Base-by-base conservation (phyloP, 2,329 filamentous ascomycete species). In the Cercospora zeina region DNA sequence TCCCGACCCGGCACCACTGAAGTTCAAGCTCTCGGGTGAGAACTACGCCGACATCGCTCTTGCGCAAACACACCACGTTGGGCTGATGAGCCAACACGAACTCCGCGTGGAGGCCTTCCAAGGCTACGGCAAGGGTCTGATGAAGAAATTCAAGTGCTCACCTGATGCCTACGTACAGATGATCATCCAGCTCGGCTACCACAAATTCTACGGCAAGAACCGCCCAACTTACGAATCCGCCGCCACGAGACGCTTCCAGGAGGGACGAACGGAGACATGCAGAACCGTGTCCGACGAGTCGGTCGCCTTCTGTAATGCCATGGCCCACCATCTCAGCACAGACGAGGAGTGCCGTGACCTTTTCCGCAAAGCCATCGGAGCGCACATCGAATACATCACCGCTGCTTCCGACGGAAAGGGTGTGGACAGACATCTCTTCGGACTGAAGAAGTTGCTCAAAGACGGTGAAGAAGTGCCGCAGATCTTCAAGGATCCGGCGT, bases 91-190 rank as follows among this genome's bases (percentile, higher is more conserved):
- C 66, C 83, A 90, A 68, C 95, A 99, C 77, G 89, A 99, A 77
- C 87, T 99, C 50, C 86, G 90, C 21, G 93, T 99, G 2, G 93
- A 97, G 77, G 90, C 92, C 30, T 99, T 96, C 82, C 93, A 97
- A 78, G 93, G 89, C 71, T 99, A 99, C 77, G 95, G 95, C 76
- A 99, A 99, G 82, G 92, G 91, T 27, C 82, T 99, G 65, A 97
- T 99, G 83, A 99, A 99, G 87, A 96, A 96, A 79, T 97, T 99
- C 87, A 96, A 92, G 81, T 96, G 91, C 85, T 96, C 90, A 27
- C 95, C 95, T 31, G 96, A 99, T 72, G 95, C 93, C 33, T 99
- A 96, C 77, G 92, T 97, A 45, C 95, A 99, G 80, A 95, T 99
- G 91, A 82, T 97, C 76, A 99, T 99, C 76, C 95, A 99, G 78